Percentiles rank a stretch among this genome's conserved stretches.
These are phyloP conservation scores for Microascus cirrosus DNA, from an alignment of 2,329 filamentous ascomycete species.

Conservation along the genomic window DNA sequence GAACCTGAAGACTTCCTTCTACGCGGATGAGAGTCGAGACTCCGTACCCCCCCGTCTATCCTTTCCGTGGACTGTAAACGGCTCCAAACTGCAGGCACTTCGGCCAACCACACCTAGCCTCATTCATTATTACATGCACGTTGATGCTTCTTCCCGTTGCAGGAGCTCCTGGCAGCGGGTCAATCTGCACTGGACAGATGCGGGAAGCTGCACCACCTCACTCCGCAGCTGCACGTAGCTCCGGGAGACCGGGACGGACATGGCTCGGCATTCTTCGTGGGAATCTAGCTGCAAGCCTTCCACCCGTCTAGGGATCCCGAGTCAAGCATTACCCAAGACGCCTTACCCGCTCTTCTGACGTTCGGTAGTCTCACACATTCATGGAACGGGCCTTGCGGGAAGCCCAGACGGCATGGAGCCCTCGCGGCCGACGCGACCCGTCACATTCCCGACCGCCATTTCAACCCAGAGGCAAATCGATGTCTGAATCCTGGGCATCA, in stretches of 20 bases:
- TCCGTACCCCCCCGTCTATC: no score
- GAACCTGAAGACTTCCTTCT: no score
- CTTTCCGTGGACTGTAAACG: no score
- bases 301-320: background rate
- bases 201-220: no score
- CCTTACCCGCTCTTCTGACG: background rate
- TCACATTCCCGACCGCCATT: background rate
- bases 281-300: background rate
- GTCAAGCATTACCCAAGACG: background rate
- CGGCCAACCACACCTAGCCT: no score
- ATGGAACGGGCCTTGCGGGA: background rate
- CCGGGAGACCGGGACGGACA: background rate
- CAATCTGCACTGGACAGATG: no score
- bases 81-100: no score
- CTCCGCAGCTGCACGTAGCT: no score
- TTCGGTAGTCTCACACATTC: background rate
- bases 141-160: no score
- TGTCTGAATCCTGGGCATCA: background rate
- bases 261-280: background rate
- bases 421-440: background rate
- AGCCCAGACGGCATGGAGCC: background rate
- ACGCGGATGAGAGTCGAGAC: no score
- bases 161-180: no score
- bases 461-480: background rate
- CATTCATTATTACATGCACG: no score